phyloP scores from a whole-genome alignment of 306 rosid species.

The Glycine tomentella region DNA sequence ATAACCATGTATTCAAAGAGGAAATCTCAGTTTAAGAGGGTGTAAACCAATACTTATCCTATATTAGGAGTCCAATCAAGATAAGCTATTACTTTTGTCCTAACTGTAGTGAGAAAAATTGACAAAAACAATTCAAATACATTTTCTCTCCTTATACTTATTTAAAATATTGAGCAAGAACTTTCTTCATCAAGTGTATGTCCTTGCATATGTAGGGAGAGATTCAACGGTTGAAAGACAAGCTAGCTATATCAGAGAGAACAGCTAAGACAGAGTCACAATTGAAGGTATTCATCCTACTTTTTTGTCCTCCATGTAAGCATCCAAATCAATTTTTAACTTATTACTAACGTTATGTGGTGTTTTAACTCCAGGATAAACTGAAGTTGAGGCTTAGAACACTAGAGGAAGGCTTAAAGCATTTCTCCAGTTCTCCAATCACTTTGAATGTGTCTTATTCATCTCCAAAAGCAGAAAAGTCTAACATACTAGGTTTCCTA shows the following conservation, averaged over 20 bases:
- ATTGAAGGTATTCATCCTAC: conserved; percentile 65
- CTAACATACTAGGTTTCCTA: conserved; percentile 73
- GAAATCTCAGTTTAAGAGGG: conserved; percentile 8
- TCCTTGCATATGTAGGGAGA: conserved; percentile 65
- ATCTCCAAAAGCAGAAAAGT: conserved; percentile 64
- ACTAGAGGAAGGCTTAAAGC: conserved; percentile 87
- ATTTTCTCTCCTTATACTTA: conserved; percentile 12
- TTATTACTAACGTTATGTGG: too few relatives aligned
- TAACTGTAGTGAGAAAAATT: neutral
- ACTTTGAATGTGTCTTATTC: neutral
- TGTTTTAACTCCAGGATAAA: conserved; percentile 63
- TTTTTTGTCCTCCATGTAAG: conserved; percentile 6
- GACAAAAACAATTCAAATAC: conserved; percentile 19
- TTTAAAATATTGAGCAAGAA: neutral
- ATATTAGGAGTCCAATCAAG: conserved; percentile 10
- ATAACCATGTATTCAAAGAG: neutral
- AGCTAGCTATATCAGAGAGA: conserved; percentile 75
- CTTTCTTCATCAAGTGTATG: conserved; percentile 2
- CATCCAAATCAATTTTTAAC: conserved; percentile 10
- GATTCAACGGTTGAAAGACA: conserved; percentile 81
- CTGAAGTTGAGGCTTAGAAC: conserved; percentile 80
- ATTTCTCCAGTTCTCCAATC: conserved; percentile 51
- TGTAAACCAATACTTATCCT: neutral
- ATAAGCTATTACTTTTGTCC: conserved; percentile 7
- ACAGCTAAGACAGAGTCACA: conserved; percentile 89